Conservation (phyloP, 371 early-diverging fungal genomes). For the Rhizopus delemar region DNA sequence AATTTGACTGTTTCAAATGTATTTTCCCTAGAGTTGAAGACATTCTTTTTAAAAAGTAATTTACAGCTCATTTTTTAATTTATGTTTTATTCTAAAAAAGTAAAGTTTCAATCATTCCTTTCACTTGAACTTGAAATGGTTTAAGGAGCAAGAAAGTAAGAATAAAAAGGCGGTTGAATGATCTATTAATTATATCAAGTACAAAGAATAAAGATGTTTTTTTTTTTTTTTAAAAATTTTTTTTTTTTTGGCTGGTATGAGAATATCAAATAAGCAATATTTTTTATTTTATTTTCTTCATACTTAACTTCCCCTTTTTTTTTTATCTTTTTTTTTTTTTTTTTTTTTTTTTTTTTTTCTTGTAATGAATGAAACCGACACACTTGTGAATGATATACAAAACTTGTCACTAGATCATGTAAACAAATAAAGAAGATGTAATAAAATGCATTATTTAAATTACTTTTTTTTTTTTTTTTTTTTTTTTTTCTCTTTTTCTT, state of each 20-base stretch:
- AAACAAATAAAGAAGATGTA: neutral
- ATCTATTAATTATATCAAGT: too few relatives aligned
- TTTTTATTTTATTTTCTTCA: neutral
- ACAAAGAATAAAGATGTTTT: neutral
- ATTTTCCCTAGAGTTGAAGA: neutral
- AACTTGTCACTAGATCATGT: slow-evolving; percentile 8
- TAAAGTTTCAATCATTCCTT: neutral
- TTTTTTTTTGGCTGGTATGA: slow-evolving; percentile 4
- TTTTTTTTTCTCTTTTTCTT: neutral
- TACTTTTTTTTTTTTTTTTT: neutral
- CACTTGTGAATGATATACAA: neutral
- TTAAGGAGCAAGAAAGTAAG: too few relatives aligned
- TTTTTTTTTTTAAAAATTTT: slow-evolving; percentile 1
- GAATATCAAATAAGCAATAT: neutral
- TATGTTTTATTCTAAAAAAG: too few relatives aligned
- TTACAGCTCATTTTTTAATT: neutral
- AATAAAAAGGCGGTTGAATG: too few relatives aligned
- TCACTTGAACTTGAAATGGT: too few relatives aligned
- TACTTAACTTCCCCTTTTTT: neutral
- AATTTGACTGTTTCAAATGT: too few relatives aligned
- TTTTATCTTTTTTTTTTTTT: neutral
- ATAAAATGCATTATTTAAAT: too few relatives aligned
- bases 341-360: neutral
- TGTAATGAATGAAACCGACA: neutral
- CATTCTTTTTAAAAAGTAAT: neutral